These are phyloP conservation scores for Orychophragmus violaceus DNA, from an alignment of 345 rosid species.

Conservation along the genomic window DNA sequence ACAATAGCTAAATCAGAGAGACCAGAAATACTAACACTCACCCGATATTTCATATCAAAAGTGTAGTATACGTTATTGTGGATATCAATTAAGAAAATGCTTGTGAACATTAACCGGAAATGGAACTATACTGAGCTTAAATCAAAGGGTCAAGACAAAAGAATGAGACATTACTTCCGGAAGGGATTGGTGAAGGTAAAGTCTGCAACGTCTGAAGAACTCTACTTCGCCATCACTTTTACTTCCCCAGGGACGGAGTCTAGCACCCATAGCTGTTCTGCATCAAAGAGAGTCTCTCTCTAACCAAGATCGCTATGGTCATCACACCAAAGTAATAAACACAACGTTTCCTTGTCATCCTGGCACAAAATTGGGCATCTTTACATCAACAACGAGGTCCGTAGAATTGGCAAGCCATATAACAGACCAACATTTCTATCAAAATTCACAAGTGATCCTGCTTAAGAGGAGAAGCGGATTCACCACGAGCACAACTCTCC, in stretches of 20 bases:
- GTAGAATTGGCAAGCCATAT: too few relatives aligned
- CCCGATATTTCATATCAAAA: background rate
- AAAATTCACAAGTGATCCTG: too few relatives aligned
- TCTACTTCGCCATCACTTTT: slow-evolving; percentile 84
- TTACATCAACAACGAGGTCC: too few relatives aligned
- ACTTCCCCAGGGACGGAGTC: slow-evolving; percentile 96
- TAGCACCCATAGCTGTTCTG: slow-evolving; percentile 94
- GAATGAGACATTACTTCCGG: slow-evolving; percentile 49
- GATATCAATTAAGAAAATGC: too few relatives aligned
- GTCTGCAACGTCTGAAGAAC: slow-evolving; percentile 68
- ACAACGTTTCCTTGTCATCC: too few relatives aligned
- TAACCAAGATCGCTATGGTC: slow-evolving; percentile 2
- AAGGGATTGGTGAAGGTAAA: slow-evolving; percentile 67
- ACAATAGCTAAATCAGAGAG: background rate
- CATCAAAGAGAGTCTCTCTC: slow-evolving; percentile 50
- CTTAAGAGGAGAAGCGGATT: slow-evolving; percentile 46
- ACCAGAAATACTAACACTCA: background rate
- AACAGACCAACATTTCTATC: too few relatives aligned
- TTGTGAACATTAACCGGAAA: background rate
- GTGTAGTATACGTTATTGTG: too few relatives aligned
- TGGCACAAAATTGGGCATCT: too few relatives aligned
- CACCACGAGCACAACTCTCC: slow-evolving; percentile 60
- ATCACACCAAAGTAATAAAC: slow-evolving; percentile 21
- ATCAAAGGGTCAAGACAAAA: background rate
- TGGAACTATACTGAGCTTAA: background rate